phyloP scores from a whole-genome alignment of 2,329 filamentous ascomycete species.

The Exophiala alcalophila region DNA sequence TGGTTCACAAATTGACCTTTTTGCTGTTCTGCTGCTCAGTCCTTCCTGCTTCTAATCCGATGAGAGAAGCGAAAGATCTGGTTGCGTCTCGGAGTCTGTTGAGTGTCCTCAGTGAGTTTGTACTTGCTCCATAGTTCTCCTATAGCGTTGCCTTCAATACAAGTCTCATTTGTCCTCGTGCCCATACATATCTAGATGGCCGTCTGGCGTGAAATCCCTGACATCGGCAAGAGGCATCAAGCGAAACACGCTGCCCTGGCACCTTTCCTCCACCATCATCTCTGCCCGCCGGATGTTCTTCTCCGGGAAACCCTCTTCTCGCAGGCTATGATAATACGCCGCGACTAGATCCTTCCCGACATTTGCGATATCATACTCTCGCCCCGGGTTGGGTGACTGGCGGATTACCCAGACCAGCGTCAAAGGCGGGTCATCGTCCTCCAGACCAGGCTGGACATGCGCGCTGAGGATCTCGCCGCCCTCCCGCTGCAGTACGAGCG shows the following conservation, averaged over 20 bases:
- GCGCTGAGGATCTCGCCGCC: slow-evolving; percentile 18
- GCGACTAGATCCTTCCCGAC: slow-evolving; percentile 24
- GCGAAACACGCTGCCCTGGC: slow-evolving; percentile 15
- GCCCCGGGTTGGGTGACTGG: slow-evolving; percentile 14
- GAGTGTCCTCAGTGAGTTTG: too few species aligned
- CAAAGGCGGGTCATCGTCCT: slow-evolving; percentile 23
- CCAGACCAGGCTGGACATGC: slow-evolving; percentile 28
- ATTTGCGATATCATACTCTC: slow-evolving; percentile 12
- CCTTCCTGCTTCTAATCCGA: not conserved
- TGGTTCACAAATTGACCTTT: not conserved
- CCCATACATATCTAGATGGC: slow-evolving; percentile 12
- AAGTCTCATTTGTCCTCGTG: not conserved
- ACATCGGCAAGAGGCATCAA: slow-evolving; percentile 24
- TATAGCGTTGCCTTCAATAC: too few species aligned
- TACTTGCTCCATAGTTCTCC: too few species aligned
- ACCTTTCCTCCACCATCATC: slow-evolving; percentile 21
- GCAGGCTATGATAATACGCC: slow-evolving; percentile 28
- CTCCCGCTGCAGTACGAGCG: slow-evolving; percentile 20
- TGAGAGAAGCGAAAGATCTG: too few species aligned
- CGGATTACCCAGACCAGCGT: slow-evolving; percentile 28
- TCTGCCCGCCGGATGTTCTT: slow-evolving; percentile 26
- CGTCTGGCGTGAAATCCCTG: slow-evolving; percentile 9
- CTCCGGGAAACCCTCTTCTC: slow-evolving; percentile 29
- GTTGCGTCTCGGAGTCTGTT: too few species aligned
- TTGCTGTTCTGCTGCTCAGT: not conserved